These are phyloP conservation scores for Lepidium didymum DNA, from an alignment of 345 rosid genomes.

Conservation along the genomic window DNA sequence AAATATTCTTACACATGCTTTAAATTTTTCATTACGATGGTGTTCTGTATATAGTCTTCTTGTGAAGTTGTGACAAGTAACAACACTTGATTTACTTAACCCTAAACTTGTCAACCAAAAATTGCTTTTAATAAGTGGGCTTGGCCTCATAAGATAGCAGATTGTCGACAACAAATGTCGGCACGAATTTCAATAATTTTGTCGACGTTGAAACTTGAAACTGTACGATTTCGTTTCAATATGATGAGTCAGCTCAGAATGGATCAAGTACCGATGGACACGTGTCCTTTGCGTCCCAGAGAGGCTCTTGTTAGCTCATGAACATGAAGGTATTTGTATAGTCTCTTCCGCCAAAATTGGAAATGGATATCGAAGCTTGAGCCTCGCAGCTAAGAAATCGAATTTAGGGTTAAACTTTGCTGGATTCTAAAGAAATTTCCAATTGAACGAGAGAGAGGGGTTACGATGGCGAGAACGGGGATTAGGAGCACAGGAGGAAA, in stretches of 20 bases:
- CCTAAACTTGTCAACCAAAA: no score
- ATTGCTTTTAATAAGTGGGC: not conserved
- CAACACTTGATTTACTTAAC: not conserved
- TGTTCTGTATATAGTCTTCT: not conserved
- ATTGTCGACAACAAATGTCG: slow-evolving; percentile 12
- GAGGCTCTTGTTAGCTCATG: not conserved
- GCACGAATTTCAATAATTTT: not conserved
- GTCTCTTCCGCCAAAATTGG: slow-evolving; percentile 17
- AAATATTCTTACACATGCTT: not conserved
- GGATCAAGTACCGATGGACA: not conserved
- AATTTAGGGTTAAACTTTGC: not conserved
- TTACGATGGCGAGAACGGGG: slow-evolving; percentile 16
- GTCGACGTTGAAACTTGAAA: not conserved
- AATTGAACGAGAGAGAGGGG: not conserved
- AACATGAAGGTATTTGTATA: not conserved
- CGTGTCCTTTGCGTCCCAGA: slow-evolving; percentile 8
- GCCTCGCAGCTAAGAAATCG: not conserved
- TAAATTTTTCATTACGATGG: not conserved
- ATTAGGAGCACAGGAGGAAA: slow-evolving; percentile 18
- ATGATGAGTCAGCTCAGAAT: not conserved
- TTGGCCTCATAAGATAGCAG: not conserved
- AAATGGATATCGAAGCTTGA: not conserved
- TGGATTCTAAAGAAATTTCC: not conserved
- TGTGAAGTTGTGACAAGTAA: not conserved
- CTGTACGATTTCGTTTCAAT: not conserved